A percentile compares a stretch with the other conserved stretches of the same genome.
These are phyloP conservation scores for Botrytis medusae DNA, from an alignment of 2,329 filamentous ascomycete species.

Conservation along the genomic window DNA sequence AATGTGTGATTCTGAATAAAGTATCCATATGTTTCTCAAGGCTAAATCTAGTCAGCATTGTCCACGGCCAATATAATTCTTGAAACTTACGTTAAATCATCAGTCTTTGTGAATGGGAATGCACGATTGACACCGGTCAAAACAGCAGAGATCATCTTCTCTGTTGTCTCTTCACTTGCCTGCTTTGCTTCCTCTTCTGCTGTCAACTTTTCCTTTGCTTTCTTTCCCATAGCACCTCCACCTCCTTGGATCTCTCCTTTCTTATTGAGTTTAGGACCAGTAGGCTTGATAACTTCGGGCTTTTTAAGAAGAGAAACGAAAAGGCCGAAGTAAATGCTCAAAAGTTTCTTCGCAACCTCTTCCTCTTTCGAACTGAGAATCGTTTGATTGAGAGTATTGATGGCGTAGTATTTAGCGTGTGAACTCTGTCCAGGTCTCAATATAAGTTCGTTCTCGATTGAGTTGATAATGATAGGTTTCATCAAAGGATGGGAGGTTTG, in stretches of 20 bases:
- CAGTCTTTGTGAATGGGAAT: conserved; percentile 84
- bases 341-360: conserved; percentile 72
- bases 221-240: conserved; percentile 51
- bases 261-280: conserved; percentile 48
- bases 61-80: not conserved
- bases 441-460: conserved; percentile 83
- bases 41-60: conserved; percentile 44
- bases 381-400: conserved; percentile 96
- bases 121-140: conserved; percentile 94
- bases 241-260: conserved; percentile 54
- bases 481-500: conserved; percentile 87
- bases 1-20: conserved; percentile 93
- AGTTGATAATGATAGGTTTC: conserved; percentile 83
- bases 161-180: conserved; percentile 55
- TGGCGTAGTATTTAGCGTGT: conserved; percentile 90
- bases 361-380: conserved; percentile 85
- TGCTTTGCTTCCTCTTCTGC: conserved; percentile 44
- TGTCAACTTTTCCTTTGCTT: conserved; percentile 46
- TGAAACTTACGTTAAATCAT: conserved; percentile 64
- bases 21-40: conserved; percentile 90
- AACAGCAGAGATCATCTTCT: conserved; percentile 90
- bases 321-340: conserved; percentile 89
- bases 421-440: conserved; percentile 83
- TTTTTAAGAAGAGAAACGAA: conserved; percentile 80
- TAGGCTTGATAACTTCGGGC: conserved; percentile 42